Evolutionary conservation across 345 rosid species (phyloP).

Genomic region (Aquilaria sinensis): DNA sequence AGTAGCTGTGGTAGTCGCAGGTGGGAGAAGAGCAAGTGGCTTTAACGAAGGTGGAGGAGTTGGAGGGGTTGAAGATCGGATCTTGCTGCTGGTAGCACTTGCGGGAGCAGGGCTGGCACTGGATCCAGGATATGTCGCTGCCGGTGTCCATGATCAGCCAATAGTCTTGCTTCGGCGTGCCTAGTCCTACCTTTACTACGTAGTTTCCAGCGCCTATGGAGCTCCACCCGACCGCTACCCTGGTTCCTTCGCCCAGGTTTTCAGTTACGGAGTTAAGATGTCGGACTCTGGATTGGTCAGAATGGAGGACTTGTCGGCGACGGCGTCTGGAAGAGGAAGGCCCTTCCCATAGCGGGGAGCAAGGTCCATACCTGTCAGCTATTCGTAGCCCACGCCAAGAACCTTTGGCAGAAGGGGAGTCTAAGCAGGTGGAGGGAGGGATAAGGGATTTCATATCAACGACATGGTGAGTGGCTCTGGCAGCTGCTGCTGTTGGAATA

Average conservation of each 20-base stretch:
- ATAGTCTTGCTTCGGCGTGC: conserved; percentile 35
- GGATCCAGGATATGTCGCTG: conserved; percentile 50
- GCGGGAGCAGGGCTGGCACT: conserved; percentile 34
- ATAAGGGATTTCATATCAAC: too few relatives aligned
- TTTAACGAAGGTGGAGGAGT: conserved; percentile 27
- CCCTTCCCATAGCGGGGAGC: too few relatives aligned
- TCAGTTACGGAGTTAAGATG: background rate
- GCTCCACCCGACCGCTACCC: background rate
- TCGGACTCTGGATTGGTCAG: too few relatives aligned
- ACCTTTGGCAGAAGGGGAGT: too few relatives aligned
- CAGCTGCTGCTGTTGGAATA: too few relatives aligned
- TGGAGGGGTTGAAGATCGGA: conserved; percentile 32
- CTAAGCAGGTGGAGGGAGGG: too few relatives aligned
- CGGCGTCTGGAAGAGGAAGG: too few relatives aligned
- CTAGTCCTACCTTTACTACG: conserved; percentile 34
- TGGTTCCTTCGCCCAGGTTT: background rate
- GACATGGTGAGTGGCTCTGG: too few relatives aligned
- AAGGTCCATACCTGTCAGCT: too few relatives aligned
- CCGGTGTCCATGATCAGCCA: conserved; percentile 48
- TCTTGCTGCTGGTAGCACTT: conserved; percentile 36
- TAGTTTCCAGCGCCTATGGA: conserved; percentile 38
- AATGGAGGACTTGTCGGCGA: too few relatives aligned
- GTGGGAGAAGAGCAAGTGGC: conserved; percentile 29
- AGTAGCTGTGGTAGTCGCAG: conserved; percentile 38
- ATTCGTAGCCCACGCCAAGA: too few relatives aligned